Base-by-base conservation (phyloP, 257 asterid species). In the Schizonepeta tenuifolia region DNA sequence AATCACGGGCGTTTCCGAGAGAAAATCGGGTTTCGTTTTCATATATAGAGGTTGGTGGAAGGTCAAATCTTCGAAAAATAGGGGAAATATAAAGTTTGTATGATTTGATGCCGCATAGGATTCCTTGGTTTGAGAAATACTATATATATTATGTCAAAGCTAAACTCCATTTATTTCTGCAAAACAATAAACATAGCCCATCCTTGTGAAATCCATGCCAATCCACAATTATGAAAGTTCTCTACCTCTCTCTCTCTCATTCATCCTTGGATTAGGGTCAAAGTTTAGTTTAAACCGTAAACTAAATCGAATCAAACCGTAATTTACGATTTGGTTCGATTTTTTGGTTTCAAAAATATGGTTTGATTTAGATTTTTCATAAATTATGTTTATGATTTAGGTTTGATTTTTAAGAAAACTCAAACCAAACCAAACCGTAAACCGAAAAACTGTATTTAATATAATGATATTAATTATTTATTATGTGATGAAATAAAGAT, bases 61-160 rank as follows among this genome's bases (percentile, higher is more conserved):
- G 72, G 79, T 76, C 79, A 80, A 69, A 64, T 76, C 81, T 26
- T 41, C 28, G 9, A 18, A 20, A 8, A 26, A 55, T n/a, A 9
- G 13, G 22, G 9, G 22, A 6, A n/a, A 0, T 8, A 53, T 6
- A 33, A 17, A 33, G 58, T 43, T 26, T 65, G 58, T 59, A 58
- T 67, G 36, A 71, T 61, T 67, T 65, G 63, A 63, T 78, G 73
- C 41, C 41, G 43, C 85, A 75, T 63, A 20, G 83, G 83, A 80
- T 80, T 75, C 83, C 69, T 15, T 67, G 26, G 64, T 56, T 31
- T 66, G 9, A 57, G 18, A 9, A 73, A 35, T 55, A 47, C 10
- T 74, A 55, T 28, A 64, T 17, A 35, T 55, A 47, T 14, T 74
- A 55, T 28, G 68, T 17, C 55, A 36, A 69, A 69, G 49, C 35